Base-by-base conservation (phyloP, 768 basidiomycete genomes). In the Rhizopogon sp. region DNA sequence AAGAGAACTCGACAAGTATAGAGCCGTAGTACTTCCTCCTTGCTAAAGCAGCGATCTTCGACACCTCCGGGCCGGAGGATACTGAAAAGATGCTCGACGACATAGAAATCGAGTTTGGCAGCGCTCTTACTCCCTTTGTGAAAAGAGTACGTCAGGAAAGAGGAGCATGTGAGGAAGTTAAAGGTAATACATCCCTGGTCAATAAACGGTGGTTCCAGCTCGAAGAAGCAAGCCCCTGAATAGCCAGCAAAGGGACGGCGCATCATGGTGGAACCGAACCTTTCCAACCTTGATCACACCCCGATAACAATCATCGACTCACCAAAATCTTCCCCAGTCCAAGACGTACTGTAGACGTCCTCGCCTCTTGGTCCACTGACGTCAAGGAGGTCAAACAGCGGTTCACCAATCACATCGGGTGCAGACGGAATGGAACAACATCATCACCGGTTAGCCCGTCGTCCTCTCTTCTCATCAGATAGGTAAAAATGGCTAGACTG, bases 341-440 rank as follows among this genome's bases (percentile, higher is more conserved):
- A 11, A 13, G 6, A 16, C 7, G 17, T 16, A 45, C 22, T 22
- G n/a, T 14, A 11, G 22, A 22, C 22, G 28, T 40, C 22, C n/a
- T 25, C 50, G 6, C 3, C 5, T 37, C n/a, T 22, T 29, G 25
- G 37, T 20, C 11, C 28, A 5, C 28, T 17, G n/a, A 55, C n/a
- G 6, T 29, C 16, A 8, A 47, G 5, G 25, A 47, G 29, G 42
- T 39, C 52, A 13, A 40, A 17, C 44, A n/a, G 35, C 45, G 29
- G 33, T 54, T 55, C 25, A 50, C 42, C 16, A 42, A 55, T 31
- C 29, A 39, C 29, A 5, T 20, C 37, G 16, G 9, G 11, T 20
- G 20, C 20, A 20, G 28, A 20, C 44, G 0, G 64, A 68, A 31
- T 72, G 68, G 68, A 53, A 62, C 1, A 58, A 61, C 52, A 41